phyloP scores from a whole-genome alignment of 208 protist genomes.

The Leishmania tarentolae region DNA sequence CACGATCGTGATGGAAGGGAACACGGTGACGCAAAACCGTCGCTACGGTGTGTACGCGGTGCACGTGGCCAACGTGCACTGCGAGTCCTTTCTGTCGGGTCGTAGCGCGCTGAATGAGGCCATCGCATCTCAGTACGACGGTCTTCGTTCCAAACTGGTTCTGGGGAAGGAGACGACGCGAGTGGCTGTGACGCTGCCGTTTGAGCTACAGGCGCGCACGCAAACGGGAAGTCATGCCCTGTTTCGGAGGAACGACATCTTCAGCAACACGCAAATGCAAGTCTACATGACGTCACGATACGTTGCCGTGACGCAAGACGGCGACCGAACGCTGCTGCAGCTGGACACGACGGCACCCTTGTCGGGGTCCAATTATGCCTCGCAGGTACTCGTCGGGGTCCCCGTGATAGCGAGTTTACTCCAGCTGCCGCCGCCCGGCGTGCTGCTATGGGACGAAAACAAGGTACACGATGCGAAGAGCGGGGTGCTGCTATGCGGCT shows the following conservation, averaged over 20 bases:
- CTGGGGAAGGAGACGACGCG: slow-evolving; percentile 23
- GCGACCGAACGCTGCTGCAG: slow-evolving; percentile 56
- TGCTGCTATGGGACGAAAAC: slow-evolving; percentile 76
- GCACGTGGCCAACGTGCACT: slow-evolving; percentile 68
- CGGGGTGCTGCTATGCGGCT: slow-evolving; percentile 62
- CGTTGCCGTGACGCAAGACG: slow-evolving; percentile 51
- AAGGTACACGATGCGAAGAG: slow-evolving; percentile 41
- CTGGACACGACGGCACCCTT: slow-evolving; percentile 63
- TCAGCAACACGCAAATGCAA: slow-evolving; percentile 50
- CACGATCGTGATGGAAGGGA: slow-evolving; percentile 52
- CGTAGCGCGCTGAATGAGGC: slow-evolving; percentile 37
- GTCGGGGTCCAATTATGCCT: slow-evolving; percentile 54
- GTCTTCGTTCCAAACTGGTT: slow-evolving; percentile 43
- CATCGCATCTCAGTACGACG: slow-evolving; percentile 45
- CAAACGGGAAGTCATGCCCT: slow-evolving; percentile 51
- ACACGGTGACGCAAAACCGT: slow-evolving; percentile 60
- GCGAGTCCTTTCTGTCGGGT: slow-evolving; percentile 33
- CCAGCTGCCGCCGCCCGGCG: slow-evolving; percentile 51
- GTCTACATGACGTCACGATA: slow-evolving; percentile 70
- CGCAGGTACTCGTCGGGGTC: slow-evolving; percentile 59
- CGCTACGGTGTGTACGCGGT: slow-evolving; percentile 57
- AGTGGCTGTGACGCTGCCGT: slow-evolving; percentile 31
- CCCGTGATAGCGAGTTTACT: slow-evolving; percentile 62
- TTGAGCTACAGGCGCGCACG: slow-evolving; percentile 35
- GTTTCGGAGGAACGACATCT: slow-evolving; percentile 64